Evolutionary conservation across 1,139 yeast species (phyloP), one percentile per base, ranked within the genome.

Genomic region (Candida pseudoviswanathii): DNA sequence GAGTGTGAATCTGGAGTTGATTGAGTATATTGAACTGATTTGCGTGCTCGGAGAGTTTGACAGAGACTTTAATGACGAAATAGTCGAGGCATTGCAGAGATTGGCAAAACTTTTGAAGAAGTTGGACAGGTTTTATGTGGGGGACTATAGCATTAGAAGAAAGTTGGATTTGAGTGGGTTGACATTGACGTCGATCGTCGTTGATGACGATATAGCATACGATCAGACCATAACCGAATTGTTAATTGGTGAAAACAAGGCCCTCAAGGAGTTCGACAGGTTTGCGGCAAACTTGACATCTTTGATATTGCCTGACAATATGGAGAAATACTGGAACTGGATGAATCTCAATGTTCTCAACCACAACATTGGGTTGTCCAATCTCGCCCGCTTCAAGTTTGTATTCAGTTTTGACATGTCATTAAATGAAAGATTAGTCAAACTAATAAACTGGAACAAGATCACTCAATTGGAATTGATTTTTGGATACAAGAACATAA

Each of bases 401-500:
- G 56, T 62, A 0, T 58, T 62, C 33, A 51, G 54, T 37, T 43
- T 54, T 24, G 49, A 45, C 21, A 40, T 47, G 31, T 41, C 45
- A 25, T 33, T 46, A 25, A 54, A 48, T 43, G 9, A 43, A 10
- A 33, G 40, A 25, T 42, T 53, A 11, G 29, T 57, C 1, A 38
- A 50, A 24, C 33, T 54, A 30, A 52, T 66, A 11, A 48, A 56
- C 39, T 65, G 70, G 67, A 30, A 40, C 3, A 42, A 41, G 3
- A 46, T 65, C 24, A 49, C 51, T 30, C 53, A 64, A 53, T 55
- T 70, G 46, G 71, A 70, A 53, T 42, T 70, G 6, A 50, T 59
- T 5, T 50, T 66, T 32, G 68, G 69, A 5, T 62, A 65, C 41
- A 49, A 43, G 9, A 78, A 77, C 52, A 78, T 77, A 52, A 67